Evolutionary conservation across 345 rosid genomes (phyloP).

Genomic region (Citrus glauca): DNA sequence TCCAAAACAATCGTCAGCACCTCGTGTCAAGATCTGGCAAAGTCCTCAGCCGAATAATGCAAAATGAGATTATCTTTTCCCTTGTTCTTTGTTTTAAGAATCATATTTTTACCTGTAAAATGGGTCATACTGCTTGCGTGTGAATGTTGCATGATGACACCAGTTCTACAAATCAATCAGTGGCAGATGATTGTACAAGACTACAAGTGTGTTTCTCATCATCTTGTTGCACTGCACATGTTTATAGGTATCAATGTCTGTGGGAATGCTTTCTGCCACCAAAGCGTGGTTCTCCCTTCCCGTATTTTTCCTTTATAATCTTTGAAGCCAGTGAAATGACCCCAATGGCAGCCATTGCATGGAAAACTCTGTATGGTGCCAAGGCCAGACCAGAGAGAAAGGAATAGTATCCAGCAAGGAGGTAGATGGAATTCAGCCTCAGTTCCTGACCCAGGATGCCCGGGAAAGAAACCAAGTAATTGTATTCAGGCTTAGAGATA

Average conservation of each 20-base stretch:
- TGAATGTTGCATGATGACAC: neutral
- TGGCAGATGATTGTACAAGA: neutral
- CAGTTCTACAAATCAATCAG: neutral
- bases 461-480: constrained; percentile 44
- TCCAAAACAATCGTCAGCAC: neutral
- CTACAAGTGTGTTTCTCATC: neutral
- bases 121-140: neutral
- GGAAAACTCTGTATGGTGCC: constrained; percentile 76
- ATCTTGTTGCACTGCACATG: neutral
- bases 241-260: constrained; percentile 46
- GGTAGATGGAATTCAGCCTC: constrained; percentile 49
- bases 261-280: constrained; percentile 73
- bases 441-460: constrained; percentile 38
- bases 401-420: constrained; percentile 64
- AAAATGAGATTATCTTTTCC: neutral
- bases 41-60: constrained; percentile 1
- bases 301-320: constrained; percentile 47
- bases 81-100: neutral
- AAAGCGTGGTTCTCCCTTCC: constrained; percentile 44
- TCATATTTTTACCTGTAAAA: constrained; percentile 3
- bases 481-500: constrained; percentile 57
- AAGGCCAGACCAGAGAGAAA: constrained; percentile 67
- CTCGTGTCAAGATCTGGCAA: neutral
- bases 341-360: constrained; percentile 73
- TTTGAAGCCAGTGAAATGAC: constrained; percentile 43